Conservation (phyloP, 495 filamentous ascomycete genomes). For the Baudoinia panamericana region DNA sequence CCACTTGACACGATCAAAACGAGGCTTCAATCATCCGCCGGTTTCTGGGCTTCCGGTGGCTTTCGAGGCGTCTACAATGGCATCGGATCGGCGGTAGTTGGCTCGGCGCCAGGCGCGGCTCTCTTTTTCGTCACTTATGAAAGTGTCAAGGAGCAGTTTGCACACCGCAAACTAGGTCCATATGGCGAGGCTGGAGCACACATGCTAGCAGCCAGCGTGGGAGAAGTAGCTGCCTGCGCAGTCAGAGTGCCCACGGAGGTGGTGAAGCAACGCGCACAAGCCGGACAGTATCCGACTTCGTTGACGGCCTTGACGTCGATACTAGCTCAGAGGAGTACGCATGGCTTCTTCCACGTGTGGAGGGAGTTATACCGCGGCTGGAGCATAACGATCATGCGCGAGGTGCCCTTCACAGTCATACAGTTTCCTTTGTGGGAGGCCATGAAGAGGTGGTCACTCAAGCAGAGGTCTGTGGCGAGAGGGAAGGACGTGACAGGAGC, state of each 20-base stretch:
- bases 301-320: slow-evolving; percentile 54
- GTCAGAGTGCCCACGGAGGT: slow-evolving; percentile 93
- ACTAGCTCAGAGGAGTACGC: slow-evolving; percentile 37
- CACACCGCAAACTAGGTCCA: not conserved
- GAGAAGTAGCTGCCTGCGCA: slow-evolving; percentile 85
- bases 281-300: slow-evolving; percentile 53
- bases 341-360: slow-evolving; percentile 46
- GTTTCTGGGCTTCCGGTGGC: slow-evolving; percentile 64
- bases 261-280: slow-evolving; percentile 91
- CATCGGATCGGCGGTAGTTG: slow-evolving; percentile 59
- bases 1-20: slow-evolving; percentile 36
- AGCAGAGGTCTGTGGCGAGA: slow-evolving; percentile 6
- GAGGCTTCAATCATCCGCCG: slow-evolving; percentile 73
- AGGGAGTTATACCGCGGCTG: slow-evolving; percentile 82
- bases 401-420: slow-evolving; percentile 92
- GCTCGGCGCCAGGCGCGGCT: slow-evolving; percentile 92
- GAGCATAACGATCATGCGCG: slow-evolving; percentile 79
- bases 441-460: slow-evolving; percentile 44
- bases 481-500: slow-evolving; percentile 45
- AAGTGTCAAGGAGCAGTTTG: slow-evolving; percentile 44
- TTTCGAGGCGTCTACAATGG: slow-evolving; percentile 62
- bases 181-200: slow-evolving; percentile 41
- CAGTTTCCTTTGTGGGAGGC: slow-evolving; percentile 97
- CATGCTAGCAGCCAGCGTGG: slow-evolving; percentile 76
- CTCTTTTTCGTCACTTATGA: slow-evolving; percentile 99